Conservation (phyloP, 352 stramenopile species). For the Halophytophthora batemanensis region DNA sequence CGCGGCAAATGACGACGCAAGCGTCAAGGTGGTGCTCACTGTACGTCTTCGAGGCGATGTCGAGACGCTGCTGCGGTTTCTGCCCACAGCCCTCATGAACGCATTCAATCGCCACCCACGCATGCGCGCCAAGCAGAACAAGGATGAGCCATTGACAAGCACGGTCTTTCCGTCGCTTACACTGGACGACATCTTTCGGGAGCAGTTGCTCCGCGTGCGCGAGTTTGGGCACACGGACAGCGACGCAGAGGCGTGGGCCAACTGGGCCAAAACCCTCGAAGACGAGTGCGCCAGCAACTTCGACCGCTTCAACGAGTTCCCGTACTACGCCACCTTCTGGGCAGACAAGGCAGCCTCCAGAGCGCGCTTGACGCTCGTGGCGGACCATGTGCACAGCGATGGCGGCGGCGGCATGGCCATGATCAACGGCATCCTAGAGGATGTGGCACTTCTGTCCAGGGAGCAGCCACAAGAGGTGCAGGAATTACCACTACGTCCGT, state of each 20-base stretch:
- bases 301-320: slow-evolving; percentile 26
- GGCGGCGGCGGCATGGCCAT: slow-evolving; percentile 17
- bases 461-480: neutral
- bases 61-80: slow-evolving; percentile 4
- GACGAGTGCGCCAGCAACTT: slow-evolving; percentile 10
- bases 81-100: slow-evolving; percentile 13
- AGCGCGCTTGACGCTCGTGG: slow-evolving; percentile 25
- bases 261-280: slow-evolving; percentile 13
- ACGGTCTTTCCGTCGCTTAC: slow-evolving; percentile 15
- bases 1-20: slow-evolving; percentile 6
- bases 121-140: slow-evolving; percentile 20
- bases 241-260: neutral
- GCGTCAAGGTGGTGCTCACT: slow-evolving; percentile 13
- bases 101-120: slow-evolving; percentile 32
- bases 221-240: neutral
- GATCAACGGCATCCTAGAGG: slow-evolving; percentile 27
- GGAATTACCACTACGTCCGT: slow-evolving; percentile 7
- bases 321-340: slow-evolving; percentile 22
- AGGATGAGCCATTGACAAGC: slow-evolving; percentile 11
- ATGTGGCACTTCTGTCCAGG: slow-evolving; percentile 6
- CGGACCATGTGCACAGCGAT: slow-evolving; percentile 32
- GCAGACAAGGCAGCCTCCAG: neutral
- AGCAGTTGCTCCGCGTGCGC: neutral
- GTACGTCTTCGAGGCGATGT: slow-evolving; percentile 8
- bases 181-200: neutral